Conservation (phyloP, 176 grass and related monocot genomes). For the Avena sativa region DNA sequence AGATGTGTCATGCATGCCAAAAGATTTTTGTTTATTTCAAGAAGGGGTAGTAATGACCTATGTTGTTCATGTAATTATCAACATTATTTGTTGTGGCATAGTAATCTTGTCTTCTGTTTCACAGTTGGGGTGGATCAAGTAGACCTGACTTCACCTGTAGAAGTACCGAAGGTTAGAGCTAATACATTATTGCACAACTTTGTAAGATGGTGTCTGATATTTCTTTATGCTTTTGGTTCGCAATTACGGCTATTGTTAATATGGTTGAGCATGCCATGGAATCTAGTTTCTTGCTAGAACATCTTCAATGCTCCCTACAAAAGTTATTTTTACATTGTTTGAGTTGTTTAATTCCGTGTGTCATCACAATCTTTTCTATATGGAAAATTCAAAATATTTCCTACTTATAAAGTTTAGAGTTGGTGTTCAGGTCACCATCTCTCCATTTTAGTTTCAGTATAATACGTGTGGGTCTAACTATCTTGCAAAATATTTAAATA, state of each 20-base stretch:
- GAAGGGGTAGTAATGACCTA: not conserved
- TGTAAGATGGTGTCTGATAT: not conserved
- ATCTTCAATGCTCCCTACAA: not conserved
- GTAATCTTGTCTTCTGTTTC: constrained; percentile 23
- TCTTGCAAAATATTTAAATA: too few species aligned
- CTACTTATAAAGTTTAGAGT: too few species aligned
- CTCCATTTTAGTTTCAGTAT: too few species aligned
- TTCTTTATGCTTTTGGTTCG: not conserved
- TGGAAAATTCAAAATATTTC: too few species aligned
- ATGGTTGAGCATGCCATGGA: not conserved
- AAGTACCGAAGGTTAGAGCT: constrained; percentile 80
- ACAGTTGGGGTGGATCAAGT: constrained; percentile 97
- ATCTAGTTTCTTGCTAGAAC: not conserved
- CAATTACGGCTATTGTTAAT: not conserved
- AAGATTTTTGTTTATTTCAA: not conserved
- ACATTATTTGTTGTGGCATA: not conserved
- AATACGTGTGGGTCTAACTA: too few species aligned
- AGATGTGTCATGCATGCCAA: not conserved
- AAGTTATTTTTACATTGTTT: not conserved
- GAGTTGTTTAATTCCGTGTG: too few species aligned
- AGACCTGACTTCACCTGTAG: constrained; percentile 92
- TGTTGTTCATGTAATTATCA: not conserved
- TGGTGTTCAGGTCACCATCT: too few species aligned
- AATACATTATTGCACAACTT: constrained; percentile 14
- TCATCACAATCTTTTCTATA: too few species aligned